Base-by-base conservation (phyloP, 129 eudicot genomes). In the Apium graveolens region DNA sequence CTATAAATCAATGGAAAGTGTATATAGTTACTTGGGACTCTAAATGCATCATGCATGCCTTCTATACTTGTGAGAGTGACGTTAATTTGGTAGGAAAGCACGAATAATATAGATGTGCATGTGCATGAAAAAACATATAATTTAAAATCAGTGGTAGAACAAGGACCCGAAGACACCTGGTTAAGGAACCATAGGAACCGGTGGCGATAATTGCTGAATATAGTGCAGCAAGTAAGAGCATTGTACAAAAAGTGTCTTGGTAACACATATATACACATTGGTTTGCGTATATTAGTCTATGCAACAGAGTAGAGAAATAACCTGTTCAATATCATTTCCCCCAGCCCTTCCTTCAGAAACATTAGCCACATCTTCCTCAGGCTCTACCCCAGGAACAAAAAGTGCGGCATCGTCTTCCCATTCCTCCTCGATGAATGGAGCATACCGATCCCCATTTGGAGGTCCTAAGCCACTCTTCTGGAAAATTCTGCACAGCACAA, bases 351-450 rank as follows among this genome's bases (percentile, higher is more conserved):
- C 81, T 51, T 90, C 97, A 86, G 89, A 92, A 74, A 82, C 93
- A 84, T 73, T 81, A 35, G 84, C 85, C 75, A 65, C 75, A 51
- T 93, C 97, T 70, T 93, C 97, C 75, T 90, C 98, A 3, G 85
- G 73, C 78, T 90, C 98, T 79, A 72, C 93, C 51, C 98, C 93
- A 31, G 97, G 96, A 74, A 91, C 86, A 57, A 89, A 34, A 11
- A 89, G 86, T 35, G 87, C 76, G 49, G 85, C 68, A 76, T 89
- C 97, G 18, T 89, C 92, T 37, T 87, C 97, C 98, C 98, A 93
- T 78, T 93, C 98, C 83, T 93, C 98, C 76, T 91, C 98, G 38
- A 93, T 77, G 85, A 93, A 93, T 26, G 98, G 98, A 32, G 97
- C 98, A 85, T 93, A 93, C 57, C 96, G 88, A 82, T 93, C 97